Percentiles rank a stretch among this genome's conserved stretches.
Evolutionary conservation across 176 grass and related monocot genomes (phyloP).

Genomic region (Panicum miliaceum): DNA sequence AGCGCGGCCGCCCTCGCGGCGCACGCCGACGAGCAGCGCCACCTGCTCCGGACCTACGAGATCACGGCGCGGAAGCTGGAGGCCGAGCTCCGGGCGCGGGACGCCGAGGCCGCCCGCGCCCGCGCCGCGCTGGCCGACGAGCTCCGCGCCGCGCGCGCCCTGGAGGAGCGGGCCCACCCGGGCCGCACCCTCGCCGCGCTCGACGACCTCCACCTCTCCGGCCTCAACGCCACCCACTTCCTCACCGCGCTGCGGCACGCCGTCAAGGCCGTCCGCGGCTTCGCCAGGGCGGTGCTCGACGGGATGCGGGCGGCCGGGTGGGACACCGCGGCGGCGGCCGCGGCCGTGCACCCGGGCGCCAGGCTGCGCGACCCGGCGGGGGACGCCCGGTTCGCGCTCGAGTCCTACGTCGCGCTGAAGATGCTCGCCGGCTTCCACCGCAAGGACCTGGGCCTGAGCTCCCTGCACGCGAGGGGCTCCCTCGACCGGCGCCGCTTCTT

Average conservation of each 20-base stretch:
- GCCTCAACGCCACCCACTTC: conserved; percentile 79
- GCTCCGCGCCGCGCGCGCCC: conserved; percentile 26
- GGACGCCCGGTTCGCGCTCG: conserved; percentile 59
- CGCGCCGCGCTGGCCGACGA: conserved; percentile 37
- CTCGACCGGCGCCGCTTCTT: conserved; percentile 68
- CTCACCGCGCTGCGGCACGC: conserved; percentile 60
- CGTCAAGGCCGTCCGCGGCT: conserved; percentile 54
- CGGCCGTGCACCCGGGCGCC: conserved; percentile 57
- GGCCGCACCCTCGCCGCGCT: conserved; percentile 55
- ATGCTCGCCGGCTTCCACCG: conserved; percentile 75
- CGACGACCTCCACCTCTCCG: conserved; percentile 73
- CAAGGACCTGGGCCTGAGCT: conserved; percentile 46
- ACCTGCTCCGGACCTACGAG: conserved; percentile 69
- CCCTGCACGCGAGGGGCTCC: conserved; percentile 24
- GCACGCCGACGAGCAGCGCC: conserved; percentile 49
- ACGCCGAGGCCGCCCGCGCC: conserved; percentile 49
- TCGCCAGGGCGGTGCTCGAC: conserved; percentile 52
- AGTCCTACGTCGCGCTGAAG: conserved; percentile 69
- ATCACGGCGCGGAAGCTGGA: conserved; percentile 70
- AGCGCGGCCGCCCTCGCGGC: neutral
- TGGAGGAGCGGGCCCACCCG: conserved; percentile 57
- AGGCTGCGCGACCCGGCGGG: conserved; percentile 8
- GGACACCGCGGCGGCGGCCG: conserved; percentile 56
- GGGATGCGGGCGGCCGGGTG: conserved; percentile 71
- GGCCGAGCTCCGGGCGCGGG: conserved; percentile 59